A percentile compares a stretch with the other conserved stretches of the same genome.
These are phyloP conservation scores for Viola odorata DNA, from an alignment of 345 rosid genomes.

Conservation along the genomic window DNA sequence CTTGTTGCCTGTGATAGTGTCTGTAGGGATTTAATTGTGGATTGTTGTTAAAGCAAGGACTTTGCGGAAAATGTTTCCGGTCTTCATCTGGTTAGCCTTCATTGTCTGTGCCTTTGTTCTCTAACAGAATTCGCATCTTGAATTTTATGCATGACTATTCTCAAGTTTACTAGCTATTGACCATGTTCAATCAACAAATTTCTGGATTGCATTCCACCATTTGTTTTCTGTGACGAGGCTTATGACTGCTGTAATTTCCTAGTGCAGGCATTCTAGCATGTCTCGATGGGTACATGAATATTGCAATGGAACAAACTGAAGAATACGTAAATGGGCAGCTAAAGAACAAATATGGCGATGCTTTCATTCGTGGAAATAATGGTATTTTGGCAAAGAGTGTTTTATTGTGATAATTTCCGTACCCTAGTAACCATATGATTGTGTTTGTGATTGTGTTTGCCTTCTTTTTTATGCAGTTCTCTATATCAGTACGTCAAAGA, in stretches of 20 bases:
- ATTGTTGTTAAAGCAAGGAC: background rate
- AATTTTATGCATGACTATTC: too few species aligned
- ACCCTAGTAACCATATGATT: background rate
- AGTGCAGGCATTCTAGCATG: slow-evolving; percentile 72
- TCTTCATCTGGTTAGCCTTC: background rate
- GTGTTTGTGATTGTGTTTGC: too few species aligned
- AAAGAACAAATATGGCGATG: slow-evolving; percentile 91
- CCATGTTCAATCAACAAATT: background rate
- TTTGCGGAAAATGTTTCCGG: background rate
- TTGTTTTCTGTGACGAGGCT: background rate
- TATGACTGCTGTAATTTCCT: background rate
- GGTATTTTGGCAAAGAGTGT: slow-evolving; percentile 31
- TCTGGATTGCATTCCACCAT: background rate
- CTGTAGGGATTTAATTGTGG: too few species aligned
- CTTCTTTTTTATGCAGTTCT: slow-evolving; percentile 58
- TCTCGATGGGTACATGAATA: slow-evolving; percentile 93
- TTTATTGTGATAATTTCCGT: background rate
- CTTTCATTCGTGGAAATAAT: slow-evolving; percentile 93
- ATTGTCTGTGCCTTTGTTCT: background rate
- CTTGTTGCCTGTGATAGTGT: too few species aligned
- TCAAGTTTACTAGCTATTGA: too few species aligned
- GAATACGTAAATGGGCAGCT: slow-evolving; percentile 92
- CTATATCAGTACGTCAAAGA: slow-evolving; percentile 83
- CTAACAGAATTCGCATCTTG: background rate
- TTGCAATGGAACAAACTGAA: slow-evolving; percentile 97